Evolutionary conservation across 108 stramenopile genomes (phyloP), one percentile per base, ranked within the genome.

Genomic region (Tribonema minus): DNA sequence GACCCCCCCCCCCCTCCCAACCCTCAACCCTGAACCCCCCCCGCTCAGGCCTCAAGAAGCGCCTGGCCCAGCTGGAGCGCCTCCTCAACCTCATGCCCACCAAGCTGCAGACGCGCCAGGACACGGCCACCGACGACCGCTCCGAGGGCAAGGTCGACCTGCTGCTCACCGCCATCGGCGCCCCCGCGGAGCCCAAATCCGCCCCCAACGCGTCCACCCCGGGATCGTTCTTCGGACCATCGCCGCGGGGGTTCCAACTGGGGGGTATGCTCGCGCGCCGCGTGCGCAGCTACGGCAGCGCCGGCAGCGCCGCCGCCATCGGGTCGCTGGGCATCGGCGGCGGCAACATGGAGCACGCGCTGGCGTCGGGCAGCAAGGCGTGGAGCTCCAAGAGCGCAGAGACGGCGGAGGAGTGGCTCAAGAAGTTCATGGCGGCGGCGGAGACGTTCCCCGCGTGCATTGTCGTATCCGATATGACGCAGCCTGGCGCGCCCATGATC

Each of bases 361-460:
- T 54, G 46, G 46, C 46, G 20, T 9, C 46, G 20, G 20, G 15
- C 20, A 54, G 46, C 20, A 54, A 54, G 46, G 20, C 20, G 46
- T 54, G 46, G 46, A 54, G 46, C 46, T 15, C 15, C 20, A 54
- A 54, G 46, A 35, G 33, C 15, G 15, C 67, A 2, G 35, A 76
- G 34, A 36, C 63, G 30, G 75, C 75, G 30, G 75, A 76, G 32
- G 75, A 76, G 37, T 76, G 75, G 75, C 58, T 76, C 2, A 67
- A 41, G n/a, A 67, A 2, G 30, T 76, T 76, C 67, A 34, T 58
- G 4, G 3, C 30, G 5, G 37, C 65, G 4, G 75, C 75, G 12
- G 75, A 76, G 34, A 41, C 75, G 20, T 76, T 67, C 12, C 75
- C 75, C 39, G 75, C 75, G 25, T 76, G 75, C 67, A 74, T 74